Conservation (phyloP, 2,329 filamentous ascomycete genomes). For the Botrytis galanthina region DNA sequence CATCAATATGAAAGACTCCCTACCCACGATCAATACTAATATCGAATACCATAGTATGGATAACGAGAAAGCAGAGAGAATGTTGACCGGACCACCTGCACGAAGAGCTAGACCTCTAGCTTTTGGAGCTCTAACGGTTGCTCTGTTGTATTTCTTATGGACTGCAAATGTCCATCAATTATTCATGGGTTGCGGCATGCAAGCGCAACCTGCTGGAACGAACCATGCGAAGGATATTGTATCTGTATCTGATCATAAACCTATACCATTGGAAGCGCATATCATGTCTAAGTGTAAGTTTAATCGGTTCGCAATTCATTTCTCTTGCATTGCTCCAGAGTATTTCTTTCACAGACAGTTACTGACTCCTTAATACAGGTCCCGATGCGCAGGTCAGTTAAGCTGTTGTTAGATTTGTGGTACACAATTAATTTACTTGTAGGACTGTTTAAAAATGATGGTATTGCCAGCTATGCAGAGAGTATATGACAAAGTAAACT, state of each 20-base stretch:
- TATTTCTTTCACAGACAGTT: background rate
- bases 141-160: constrained; percentile 32
- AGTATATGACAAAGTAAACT: constrained; percentile 81
- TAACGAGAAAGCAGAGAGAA: constrained; percentile 26
- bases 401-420: background rate
- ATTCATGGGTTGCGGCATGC: constrained; percentile 10
- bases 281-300: constrained; percentile 77
- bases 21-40: constrained; percentile 21
- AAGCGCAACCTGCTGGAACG: background rate
- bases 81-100: constrained; percentile 24
- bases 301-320: background rate
- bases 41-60: constrained; percentile 24
- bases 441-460: constrained; percentile 76
- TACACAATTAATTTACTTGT: background rate
- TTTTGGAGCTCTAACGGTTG: constrained; percentile 28
- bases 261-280: constrained; percentile 84
- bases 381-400: constrained; percentile 70
- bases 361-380: constrained; percentile 48
- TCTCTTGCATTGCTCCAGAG: background rate
- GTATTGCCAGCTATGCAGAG: constrained; percentile 84
- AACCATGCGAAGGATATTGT: background rate
- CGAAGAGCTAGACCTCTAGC: constrained; percentile 28
- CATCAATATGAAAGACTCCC: constrained; percentile 24
- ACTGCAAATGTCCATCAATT: constrained; percentile 17
- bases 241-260: constrained; percentile 23